Conservation (phyloP, 768 basidiomycete genomes). For the Mycena polygramma region DNA sequence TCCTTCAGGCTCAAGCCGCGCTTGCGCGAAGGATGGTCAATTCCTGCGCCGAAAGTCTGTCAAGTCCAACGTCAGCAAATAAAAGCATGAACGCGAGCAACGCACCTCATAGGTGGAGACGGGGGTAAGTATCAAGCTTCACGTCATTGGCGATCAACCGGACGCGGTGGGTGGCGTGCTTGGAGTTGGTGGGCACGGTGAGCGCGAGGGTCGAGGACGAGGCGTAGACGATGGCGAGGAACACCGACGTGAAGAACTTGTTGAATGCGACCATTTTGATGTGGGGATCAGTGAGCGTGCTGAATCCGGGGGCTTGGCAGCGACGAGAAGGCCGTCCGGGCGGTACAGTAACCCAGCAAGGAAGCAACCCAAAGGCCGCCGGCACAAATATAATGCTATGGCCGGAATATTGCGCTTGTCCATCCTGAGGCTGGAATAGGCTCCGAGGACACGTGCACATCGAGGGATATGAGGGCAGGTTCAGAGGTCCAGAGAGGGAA, state of each 20-base stretch:
- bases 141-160: conserved; percentile 47
- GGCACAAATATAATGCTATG: too few relatives aligned
- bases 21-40: conserved; percentile 42
- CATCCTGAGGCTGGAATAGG: too few relatives aligned
- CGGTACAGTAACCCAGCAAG: too few relatives aligned
- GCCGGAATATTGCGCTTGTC: too few relatives aligned
- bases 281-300: neutral
- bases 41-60: conserved; percentile 47
- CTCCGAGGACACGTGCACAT: too few relatives aligned
- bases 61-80: neutral
- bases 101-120: conserved; percentile 51
- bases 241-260: conserved; percentile 48
- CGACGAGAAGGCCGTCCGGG: neutral
- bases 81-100: neutral
- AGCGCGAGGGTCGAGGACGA: conserved; percentile 42
- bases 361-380: too few relatives aligned
- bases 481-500: too few relatives aligned
- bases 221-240: conserved; percentile 46
- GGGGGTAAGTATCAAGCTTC: conserved; percentile 52
- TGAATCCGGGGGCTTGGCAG: neutral
- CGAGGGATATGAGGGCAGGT: too few relatives aligned
- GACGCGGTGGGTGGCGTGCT: conserved; percentile 49
- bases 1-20: conserved; percentile 44
- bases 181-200: conserved; percentile 45
- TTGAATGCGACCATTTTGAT: conserved; percentile 43